Conservation (phyloP, 164 flowering plant species). For the Macadamia tetraphylla region DNA sequence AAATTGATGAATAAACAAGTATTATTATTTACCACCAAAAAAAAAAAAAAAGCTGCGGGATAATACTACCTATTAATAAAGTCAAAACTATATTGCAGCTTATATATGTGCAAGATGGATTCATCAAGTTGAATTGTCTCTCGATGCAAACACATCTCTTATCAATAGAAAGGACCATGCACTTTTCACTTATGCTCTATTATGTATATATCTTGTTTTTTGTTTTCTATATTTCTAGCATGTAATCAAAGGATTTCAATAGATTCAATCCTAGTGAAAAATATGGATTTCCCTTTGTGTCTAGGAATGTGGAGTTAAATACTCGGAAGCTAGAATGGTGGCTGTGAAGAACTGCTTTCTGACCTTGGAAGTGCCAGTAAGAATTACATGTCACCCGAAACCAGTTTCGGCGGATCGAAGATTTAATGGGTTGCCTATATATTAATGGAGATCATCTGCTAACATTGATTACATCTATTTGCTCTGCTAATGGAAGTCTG, state of each 20-base stretch:
- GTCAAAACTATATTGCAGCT: neutral
- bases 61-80: no score
- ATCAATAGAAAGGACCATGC: no score
- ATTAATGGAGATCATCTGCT: constrained; percentile 19
- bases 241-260: no score
- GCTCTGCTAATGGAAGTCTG: constrained; percentile 18
- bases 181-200: no score
- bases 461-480: constrained; percentile 13
- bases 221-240: no score
- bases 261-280: neutral
- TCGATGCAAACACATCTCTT: neutral
- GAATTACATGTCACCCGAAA: constrained; percentile 14
- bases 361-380: constrained; percentile 1
- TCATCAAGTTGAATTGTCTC: neutral
- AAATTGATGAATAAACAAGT: no score
- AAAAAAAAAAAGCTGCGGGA: neutral
- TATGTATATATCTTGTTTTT: no score
- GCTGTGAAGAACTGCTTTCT: constrained; percentile 21
- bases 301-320: neutral
- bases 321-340: constrained; percentile 11
- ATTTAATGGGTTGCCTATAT: constrained; percentile 23
- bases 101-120: neutral
- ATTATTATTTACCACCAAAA: no score
- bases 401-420: constrained; percentile 22
- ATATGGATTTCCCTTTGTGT: neutral